Conservation (phyloP, 352 stramenopile species). For the Pythium chondricola region DNA sequence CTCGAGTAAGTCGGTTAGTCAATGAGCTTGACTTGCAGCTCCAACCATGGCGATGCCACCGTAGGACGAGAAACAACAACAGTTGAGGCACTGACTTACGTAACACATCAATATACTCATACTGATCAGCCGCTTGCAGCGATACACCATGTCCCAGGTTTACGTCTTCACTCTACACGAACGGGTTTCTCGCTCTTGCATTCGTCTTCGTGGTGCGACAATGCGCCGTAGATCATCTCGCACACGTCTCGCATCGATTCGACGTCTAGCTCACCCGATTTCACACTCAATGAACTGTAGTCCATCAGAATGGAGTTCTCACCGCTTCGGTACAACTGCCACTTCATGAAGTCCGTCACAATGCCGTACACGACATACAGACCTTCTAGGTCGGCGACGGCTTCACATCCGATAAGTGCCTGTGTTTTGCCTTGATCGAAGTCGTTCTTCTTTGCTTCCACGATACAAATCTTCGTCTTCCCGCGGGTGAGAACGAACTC, state of each 20-base stretch:
- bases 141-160: too few relatives aligned
- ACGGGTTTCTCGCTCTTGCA: conserved; percentile 15
- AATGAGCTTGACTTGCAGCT: too few relatives aligned
- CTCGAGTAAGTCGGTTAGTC: too few relatives aligned
- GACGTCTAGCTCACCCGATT: conserved; percentile 15
- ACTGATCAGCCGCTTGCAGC: too few relatives aligned
- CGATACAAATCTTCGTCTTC: conserved; percentile 27
- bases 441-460: conserved; percentile 28
- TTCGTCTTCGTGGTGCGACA: conserved; percentile 20
- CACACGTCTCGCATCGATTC: conserved; percentile 23
- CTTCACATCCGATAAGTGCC: conserved; percentile 24
- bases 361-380: conserved; percentile 22
- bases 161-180: too few relatives aligned
- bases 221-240: conserved; percentile 27
- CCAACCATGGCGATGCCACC: too few relatives aligned
- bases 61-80: too few relatives aligned
- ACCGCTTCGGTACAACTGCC: conserved; percentile 29
- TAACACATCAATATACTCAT: too few relatives aligned
- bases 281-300: conserved; percentile 11
- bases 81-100: too few relatives aligned
- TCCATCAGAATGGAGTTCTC: conserved; percentile 27
- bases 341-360: conserved; percentile 29
- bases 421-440: conserved; percentile 18
- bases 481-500: conserved; percentile 23
- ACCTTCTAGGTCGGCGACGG: conserved; percentile 14